phyloP scores from a whole-genome alignment of 2,329 filamentous ascomycete species.

The Ophiostoma himal-ulmi region DNA sequence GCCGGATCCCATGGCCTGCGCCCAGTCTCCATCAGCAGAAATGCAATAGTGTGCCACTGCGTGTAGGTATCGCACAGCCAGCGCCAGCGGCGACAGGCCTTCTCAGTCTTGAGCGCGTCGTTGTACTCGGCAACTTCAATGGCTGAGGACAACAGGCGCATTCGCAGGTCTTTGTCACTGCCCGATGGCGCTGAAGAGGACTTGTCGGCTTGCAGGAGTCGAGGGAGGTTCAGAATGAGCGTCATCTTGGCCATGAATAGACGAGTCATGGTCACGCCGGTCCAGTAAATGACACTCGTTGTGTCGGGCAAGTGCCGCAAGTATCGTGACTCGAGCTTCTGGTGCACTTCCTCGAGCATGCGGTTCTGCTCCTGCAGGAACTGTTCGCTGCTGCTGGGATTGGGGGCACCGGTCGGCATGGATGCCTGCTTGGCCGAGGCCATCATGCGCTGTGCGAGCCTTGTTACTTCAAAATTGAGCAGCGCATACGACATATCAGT shows the following conservation, averaged over 20 bases:
- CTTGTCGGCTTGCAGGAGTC: slow-evolving; percentile 42
- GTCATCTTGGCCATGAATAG: slow-evolving; percentile 74
- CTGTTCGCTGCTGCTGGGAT: slow-evolving; percentile 22
- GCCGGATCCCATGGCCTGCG: slow-evolving; percentile 42
- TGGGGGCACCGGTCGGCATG: slow-evolving; percentile 26
- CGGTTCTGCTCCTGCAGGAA: slow-evolving; percentile 38
- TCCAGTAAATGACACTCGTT: slow-evolving; percentile 36
- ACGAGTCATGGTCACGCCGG: slow-evolving; percentile 42
- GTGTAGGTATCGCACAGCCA: slow-evolving; percentile 56
- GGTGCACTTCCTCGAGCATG: slow-evolving; percentile 43
- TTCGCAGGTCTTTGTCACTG: slow-evolving; percentile 35
- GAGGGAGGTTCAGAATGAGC: slow-evolving; percentile 69
- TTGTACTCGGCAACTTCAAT: slow-evolving; percentile 53
- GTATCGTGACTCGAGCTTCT: slow-evolving; percentile 39
- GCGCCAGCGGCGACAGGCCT: slow-evolving; percentile 45
- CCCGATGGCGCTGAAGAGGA: background rate
- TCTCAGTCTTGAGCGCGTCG: slow-evolving; percentile 46
- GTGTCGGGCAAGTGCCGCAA: slow-evolving; percentile 36
- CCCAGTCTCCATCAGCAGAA: slow-evolving; percentile 47
- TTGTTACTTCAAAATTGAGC: slow-evolving; percentile 36
- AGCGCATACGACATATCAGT: slow-evolving; percentile 49
- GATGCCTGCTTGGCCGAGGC: slow-evolving; percentile 11
- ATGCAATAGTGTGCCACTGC: slow-evolving; percentile 54
- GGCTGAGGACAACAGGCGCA: slow-evolving; percentile 44
- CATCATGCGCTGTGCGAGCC: slow-evolving; percentile 38